phyloP scores from a whole-genome alignment of 805 yeast genomes.

The Cyberlindnera bimundalis region DNA sequence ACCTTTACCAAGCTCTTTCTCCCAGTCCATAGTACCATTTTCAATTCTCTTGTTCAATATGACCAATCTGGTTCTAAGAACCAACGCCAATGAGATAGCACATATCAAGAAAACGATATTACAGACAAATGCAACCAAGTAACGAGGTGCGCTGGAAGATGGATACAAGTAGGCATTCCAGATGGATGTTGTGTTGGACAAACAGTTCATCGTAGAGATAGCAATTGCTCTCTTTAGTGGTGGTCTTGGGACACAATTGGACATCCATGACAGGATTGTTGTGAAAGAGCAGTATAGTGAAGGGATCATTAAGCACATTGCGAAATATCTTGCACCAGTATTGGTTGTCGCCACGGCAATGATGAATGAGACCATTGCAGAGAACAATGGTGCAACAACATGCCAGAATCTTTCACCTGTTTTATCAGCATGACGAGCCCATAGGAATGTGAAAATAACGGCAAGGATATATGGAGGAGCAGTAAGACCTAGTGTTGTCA shows the following conservation, averaged over 20 bases:
- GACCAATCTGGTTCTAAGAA: slow-evolving; percentile 37
- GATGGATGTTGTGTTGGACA: slow-evolving; percentile 53
- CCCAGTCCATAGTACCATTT: slow-evolving; percentile 48
- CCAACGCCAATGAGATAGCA: slow-evolving; percentile 38
- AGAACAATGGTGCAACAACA: slow-evolving; percentile 39
- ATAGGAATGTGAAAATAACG: slow-evolving; percentile 45
- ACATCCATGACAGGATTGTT: slow-evolving; percentile 51
- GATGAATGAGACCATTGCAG: slow-evolving; percentile 44
- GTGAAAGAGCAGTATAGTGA: slow-evolving; percentile 53
- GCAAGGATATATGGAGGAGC: slow-evolving; percentile 58
- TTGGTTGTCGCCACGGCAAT: slow-evolving; percentile 48
- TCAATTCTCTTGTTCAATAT: slow-evolving; percentile 40
- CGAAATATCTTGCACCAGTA: slow-evolving; percentile 55
- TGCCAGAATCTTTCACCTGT: slow-evolving; percentile 55
- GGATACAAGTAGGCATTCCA: slow-evolving; percentile 55
- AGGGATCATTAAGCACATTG: slow-evolving; percentile 59
- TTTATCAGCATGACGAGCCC: slow-evolving; percentile 55
- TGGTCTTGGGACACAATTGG: slow-evolving; percentile 54
- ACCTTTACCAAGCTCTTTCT: slow-evolving; percentile 40
- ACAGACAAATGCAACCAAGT: slow-evolving; percentile 43
- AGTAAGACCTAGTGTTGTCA: slow-evolving; percentile 52
- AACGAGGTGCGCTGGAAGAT: slow-evolving; percentile 41
- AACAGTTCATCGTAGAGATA: slow-evolving; percentile 52
- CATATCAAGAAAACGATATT: slow-evolving; percentile 44
- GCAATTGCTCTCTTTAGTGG: slow-evolving; percentile 59